phyloP scores from a whole-genome alignment of 257 asterid genomes.

The Mitragyna speciosa region DNA sequence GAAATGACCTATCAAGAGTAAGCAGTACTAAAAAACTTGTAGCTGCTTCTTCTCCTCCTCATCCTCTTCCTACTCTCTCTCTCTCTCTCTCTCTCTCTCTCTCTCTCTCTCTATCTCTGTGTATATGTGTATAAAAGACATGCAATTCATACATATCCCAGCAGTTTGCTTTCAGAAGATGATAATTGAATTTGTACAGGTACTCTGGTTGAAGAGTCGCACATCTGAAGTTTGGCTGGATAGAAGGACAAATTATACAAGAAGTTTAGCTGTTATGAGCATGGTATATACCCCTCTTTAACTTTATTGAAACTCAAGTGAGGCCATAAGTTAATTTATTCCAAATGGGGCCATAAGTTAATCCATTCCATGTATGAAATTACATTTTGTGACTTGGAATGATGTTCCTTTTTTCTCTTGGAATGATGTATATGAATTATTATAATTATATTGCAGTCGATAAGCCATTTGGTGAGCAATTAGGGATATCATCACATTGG shows the following conservation, averaged over 20 bases:
- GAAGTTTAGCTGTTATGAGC: conserved; percentile 99
- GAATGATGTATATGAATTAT: not conserved
- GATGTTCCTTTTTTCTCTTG: not conserved
- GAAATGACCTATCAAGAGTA: conserved; percentile 94
- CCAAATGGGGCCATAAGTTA: not conserved
- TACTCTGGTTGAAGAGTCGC: conserved; percentile 98
- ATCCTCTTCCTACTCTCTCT: not conserved
- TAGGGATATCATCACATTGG: not conserved
- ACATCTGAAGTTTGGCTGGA: conserved; percentile 98
- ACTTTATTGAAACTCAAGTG: conserved; percentile 3
- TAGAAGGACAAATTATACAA: conserved; percentile 94
- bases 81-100: not conserved
- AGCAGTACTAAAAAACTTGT: conserved; percentile 20
- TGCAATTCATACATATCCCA: not conserved
- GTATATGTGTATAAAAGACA: not conserved
- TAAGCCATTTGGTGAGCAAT: not conserved
- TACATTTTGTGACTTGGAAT: not conserved
- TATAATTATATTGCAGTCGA: not conserved
- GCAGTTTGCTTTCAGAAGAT: conserved; percentile 22
- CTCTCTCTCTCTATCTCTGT: not conserved
- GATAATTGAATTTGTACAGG: conserved; percentile 40
- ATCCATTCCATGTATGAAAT: not conserved
- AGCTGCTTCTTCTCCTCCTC: not conserved
- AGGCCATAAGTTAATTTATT: not conserved
- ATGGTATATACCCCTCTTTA: conserved; percentile 56